phyloP scores from a whole-genome alignment of 2,329 filamentous ascomycete genomes.

The Aspergillus tamarii region DNA sequence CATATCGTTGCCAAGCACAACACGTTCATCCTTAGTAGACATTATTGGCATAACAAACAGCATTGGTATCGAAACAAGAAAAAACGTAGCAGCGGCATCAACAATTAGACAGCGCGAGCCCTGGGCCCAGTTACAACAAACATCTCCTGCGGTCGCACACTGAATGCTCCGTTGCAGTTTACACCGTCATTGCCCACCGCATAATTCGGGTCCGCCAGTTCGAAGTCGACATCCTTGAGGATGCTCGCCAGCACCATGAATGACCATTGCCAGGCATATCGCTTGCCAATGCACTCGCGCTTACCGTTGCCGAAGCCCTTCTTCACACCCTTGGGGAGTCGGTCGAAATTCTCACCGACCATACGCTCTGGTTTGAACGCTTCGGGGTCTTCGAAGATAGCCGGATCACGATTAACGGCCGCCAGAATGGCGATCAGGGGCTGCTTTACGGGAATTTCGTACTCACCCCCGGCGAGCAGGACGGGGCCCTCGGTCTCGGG shows the following conservation, averaged over 20 bases:
- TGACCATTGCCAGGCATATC: slow-evolving; percentile 75
- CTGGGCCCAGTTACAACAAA: slow-evolving; percentile 22
- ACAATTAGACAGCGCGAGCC: not conserved
- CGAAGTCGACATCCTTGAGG: slow-evolving; percentile 72
- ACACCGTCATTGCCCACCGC: slow-evolving; percentile 32
- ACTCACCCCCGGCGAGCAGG: slow-evolving; percentile 63
- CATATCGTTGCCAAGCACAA: not conserved
- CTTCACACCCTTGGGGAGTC: slow-evolving; percentile 65
- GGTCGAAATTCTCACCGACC: slow-evolving; percentile 69
- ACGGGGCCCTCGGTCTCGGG: slow-evolving; percentile 48
- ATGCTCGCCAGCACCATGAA: slow-evolving; percentile 64
- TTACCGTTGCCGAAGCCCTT: slow-evolving; percentile 75
- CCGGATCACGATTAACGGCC: slow-evolving; percentile 65
- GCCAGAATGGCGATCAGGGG: slow-evolving; percentile 56
- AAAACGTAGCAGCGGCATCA: not conserved
- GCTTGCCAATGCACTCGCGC: slow-evolving; percentile 70
- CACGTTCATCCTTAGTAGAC: not conserved
- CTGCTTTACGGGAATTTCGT: slow-evolving; percentile 59
- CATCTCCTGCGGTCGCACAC: slow-evolving; percentile 54
- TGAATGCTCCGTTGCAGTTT: slow-evolving; percentile 56
- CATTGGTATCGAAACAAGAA: not conserved
- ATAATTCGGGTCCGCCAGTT: slow-evolving; percentile 59
- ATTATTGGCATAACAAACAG: not conserved
- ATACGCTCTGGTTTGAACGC: slow-evolving; percentile 73
- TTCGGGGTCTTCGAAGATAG: slow-evolving; percentile 65